Base-by-base conservation (phyloP, 345 rosid species). In the Lumnitzera littorea region DNA sequence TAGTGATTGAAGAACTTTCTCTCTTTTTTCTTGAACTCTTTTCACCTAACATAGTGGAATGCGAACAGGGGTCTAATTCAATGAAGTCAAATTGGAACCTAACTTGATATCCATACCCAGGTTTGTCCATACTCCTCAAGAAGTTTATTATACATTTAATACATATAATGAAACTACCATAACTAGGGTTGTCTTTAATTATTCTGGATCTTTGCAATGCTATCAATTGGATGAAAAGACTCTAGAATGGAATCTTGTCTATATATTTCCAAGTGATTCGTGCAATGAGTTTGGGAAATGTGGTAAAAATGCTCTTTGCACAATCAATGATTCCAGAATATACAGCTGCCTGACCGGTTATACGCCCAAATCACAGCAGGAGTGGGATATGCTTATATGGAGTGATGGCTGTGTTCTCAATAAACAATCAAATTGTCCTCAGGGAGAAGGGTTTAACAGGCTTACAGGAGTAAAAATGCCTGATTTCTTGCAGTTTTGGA, bases 261-360 rank as follows among this genome's bases (percentile, higher is more conserved):
- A 15, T 13, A 15, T 27, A 4, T 24, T 41, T 12, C 66, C 58
- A 14, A 41, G 27, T 11, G 73, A 63, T 41, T 24, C 13, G 4
- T 69, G 73, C 49, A 64, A 69, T 23, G 25, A 13, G 17, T 69
- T 58, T n/a, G 60, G 53, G 12, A 20, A 17, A 20, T 63, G 68
- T 16, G 68, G 73, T 14, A 20, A 41, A 9, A 57, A 69, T 58
- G 60, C 55, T 13, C 27, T 52, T 20, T 63, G 68, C 48, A 57
- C 63, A 13, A 24, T 51, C 2, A 15, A 46, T 12, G 62, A 61
- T 17, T 24, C 47, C 20, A 2, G 24, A 24, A 57, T 23, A 15
- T 76, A 80, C 46, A 23, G 15, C 1, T 78, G 83, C 55, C 41
- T 72, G 7, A 62, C 72, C 1, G 83, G 80, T 8, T 78, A 61